Evolutionary conservation across 495 filamentous ascomycete genomes (phyloP).

Genomic region (Geoglossum glabrum): DNA sequence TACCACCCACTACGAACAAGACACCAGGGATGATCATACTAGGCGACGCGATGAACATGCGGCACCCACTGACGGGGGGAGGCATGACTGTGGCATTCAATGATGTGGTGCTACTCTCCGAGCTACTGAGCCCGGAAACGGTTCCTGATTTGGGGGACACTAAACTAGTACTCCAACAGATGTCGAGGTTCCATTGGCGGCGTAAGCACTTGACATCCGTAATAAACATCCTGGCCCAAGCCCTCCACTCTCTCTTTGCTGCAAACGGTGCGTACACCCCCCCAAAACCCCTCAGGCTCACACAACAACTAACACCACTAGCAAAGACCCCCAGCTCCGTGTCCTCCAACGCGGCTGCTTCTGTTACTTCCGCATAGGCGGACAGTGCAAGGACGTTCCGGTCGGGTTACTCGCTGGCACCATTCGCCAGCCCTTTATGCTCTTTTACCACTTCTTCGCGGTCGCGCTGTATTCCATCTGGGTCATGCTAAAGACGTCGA

Average conservation of each 20-base stretch:
- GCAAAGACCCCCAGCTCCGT: constrained; percentile 43
- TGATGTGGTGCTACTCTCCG: constrained; percentile 58
- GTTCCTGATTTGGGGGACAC: constrained; percentile 54
- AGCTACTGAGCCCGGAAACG: constrained; percentile 41
- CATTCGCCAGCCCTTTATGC: constrained; percentile 51
- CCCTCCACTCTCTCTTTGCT: constrained; percentile 77
- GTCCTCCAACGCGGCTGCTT: constrained; percentile 85
- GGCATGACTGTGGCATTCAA: constrained; percentile 93
- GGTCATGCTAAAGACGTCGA: constrained; percentile 36
- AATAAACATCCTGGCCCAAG: constrained; percentile 90
- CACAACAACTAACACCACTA: not conserved
- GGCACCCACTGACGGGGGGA: constrained; percentile 81
- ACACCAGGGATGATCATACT: constrained; percentile 61
- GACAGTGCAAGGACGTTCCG: constrained; percentile 49
- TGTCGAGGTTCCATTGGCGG: constrained; percentile 67
- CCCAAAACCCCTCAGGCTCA: not conserved
- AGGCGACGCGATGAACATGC: constrained; percentile 92
- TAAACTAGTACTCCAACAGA: constrained; percentile 38
- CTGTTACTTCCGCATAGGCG: constrained; percentile 69
- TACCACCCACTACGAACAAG: constrained; percentile 52
- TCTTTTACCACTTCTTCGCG: constrained; percentile 85
- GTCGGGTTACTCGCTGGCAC: constrained; percentile 70
- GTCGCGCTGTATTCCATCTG: constrained; percentile 82
- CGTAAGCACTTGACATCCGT: constrained; percentile 64
- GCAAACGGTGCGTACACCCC: constrained; percentile 37